Base-by-base conservation (phyloP, 2,329 filamentous ascomycete genomes). In the Xylaria sp. region DNA sequence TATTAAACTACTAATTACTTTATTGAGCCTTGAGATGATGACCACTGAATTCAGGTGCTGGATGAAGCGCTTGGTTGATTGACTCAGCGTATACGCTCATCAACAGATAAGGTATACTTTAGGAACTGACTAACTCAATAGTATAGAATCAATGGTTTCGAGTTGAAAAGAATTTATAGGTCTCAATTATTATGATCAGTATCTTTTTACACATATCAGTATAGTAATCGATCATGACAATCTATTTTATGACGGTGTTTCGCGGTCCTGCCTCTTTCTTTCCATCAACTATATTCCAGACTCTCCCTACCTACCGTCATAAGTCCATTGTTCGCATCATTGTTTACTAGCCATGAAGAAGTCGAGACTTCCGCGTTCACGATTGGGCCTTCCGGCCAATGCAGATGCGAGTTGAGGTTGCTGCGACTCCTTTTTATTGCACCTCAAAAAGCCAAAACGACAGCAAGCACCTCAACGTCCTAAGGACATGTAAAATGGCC, bases 401-500 rank as follows among this genome's bases (percentile, higher is more conserved):
- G 23, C 15, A 30, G 13, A 20, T 7, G 3, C 41, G 7, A 53
- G 30, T 39, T 36, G 18, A 25, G 18, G 20, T 41, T 61, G 30
- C 57, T 23, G 9, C 23, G 13, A 13, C 6, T 6, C 5, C 25
- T 20, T 39, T 28, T 25, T 13, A 58, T 41, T 18, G 52, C 39
- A 23, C 32, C 30, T 8, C 18, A 12, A 53, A 41, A 46, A 12
- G n/a, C 13, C 20, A 20, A n/a, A 13, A 4, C 30, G 9, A 34
- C 36, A 20, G n/a, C 8, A 34, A 52, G 4, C 20, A 10, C 39
- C 28, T 34, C 9, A 15, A 18, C 15, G 41, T 18, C n/a, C 13
- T 13, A 32, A 58, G 25, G 9, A 45, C 1, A n/a, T 25, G n/a
- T 34, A 41, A 9, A 56, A 73, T 52, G 65, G 60, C 46, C 61